These are phyloP conservation scores for Tremellales sp. DNA, from an alignment of 1,284 basidiomycete species.

Conservation along the genomic window DNA sequence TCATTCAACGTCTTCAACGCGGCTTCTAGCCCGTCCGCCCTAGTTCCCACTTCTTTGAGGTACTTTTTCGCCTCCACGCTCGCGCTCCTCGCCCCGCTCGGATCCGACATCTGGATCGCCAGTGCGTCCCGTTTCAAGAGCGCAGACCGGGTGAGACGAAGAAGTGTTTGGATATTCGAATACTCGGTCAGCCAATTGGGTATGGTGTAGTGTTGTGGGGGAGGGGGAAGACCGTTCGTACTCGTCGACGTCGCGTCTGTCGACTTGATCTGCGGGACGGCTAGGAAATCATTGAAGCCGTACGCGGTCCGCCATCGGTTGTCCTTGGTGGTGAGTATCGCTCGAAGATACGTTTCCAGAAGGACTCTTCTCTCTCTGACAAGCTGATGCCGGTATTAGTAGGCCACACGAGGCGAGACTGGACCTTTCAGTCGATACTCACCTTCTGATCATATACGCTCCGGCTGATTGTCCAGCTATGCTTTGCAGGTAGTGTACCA, in stretches of 20 bases:
- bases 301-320: slow-evolving; percentile 73
- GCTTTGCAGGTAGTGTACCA: slow-evolving; percentile 72
- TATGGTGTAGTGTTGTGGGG: slow-evolving; percentile 61
- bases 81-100: slow-evolving; percentile 67
- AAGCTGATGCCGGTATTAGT: slow-evolving; percentile 42
- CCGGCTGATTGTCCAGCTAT: slow-evolving; percentile 58
- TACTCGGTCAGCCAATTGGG: slow-evolving; percentile 80
- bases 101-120: slow-evolving; percentile 62
- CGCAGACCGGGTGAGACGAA: slow-evolving; percentile 74
- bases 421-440: slow-evolving; percentile 18
- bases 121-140: slow-evolving; percentile 82
- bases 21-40: slow-evolving; percentile 66
- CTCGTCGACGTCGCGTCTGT: slow-evolving; percentile 11
- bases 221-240: slow-evolving; percentile 10
- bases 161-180: slow-evolving; percentile 63
- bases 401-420: slow-evolving; percentile 9
- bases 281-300: slow-evolving; percentile 82
- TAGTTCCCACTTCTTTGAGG: slow-evolving; percentile 66
- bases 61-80: slow-evolving; percentile 79
- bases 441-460: slow-evolving; percentile 47
- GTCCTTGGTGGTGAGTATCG: slow-evolving; percentile 75
- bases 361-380: slow-evolving; percentile 69
- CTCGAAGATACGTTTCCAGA: slow-evolving; percentile 80
- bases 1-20: slow-evolving; percentile 56
- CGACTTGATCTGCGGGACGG: slow-evolving; percentile 56